A percentile compares a stretch with the other conserved stretches of the same genome.
phyloP scores from a whole-genome alignment of 2,329 filamentous ascomycete species.

The Didymella keratinophila region DNA sequence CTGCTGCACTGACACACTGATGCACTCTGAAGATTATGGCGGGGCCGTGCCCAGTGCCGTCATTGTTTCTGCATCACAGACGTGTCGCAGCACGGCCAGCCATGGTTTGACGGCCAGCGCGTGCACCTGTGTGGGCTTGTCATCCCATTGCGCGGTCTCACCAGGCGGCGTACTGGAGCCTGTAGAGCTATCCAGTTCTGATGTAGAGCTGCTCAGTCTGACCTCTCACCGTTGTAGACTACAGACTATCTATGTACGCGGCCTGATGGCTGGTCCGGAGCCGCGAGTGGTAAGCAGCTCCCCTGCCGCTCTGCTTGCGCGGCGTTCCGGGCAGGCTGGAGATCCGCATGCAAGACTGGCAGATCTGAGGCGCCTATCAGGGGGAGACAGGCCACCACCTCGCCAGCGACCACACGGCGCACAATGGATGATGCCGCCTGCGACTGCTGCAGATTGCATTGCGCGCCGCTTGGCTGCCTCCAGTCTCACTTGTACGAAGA shows the following conservation, averaged over 20 bases:
- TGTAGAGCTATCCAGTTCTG: neutral
- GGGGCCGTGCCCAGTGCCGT: conserved; percentile 34
- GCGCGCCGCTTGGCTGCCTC: conserved; percentile 7
- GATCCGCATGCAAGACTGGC: conserved; percentile 23
- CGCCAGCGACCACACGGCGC: conserved; percentile 1
- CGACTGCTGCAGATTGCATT: neutral
- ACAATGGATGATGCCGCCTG: conserved; percentile 4
- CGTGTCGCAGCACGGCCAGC: conserved; percentile 14
- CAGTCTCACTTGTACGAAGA: conserved; percentile 5
- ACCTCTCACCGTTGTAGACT: neutral
- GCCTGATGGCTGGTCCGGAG: neutral
- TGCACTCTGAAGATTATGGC: conserved; percentile 17
- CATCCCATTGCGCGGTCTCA: neutral
- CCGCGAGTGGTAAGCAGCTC: conserved; percentile 16
- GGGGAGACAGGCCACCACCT: conserved; percentile 13
- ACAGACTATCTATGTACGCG: neutral
- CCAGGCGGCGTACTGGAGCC: neutral
- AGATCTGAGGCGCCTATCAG: conserved; percentile 23
- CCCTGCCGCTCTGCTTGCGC: conserved; percentile 20
- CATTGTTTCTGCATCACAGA: conserved; percentile 24
- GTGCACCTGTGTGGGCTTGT: neutral
- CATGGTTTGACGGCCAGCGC: conserved; percentile 7
- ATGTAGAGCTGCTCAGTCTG: neutral
- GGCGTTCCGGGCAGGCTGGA: conserved; percentile 23
- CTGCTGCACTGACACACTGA: neutral